phyloP scores from a whole-genome alignment of 306 rosid species.

The Gillenia trifoliata region DNA sequence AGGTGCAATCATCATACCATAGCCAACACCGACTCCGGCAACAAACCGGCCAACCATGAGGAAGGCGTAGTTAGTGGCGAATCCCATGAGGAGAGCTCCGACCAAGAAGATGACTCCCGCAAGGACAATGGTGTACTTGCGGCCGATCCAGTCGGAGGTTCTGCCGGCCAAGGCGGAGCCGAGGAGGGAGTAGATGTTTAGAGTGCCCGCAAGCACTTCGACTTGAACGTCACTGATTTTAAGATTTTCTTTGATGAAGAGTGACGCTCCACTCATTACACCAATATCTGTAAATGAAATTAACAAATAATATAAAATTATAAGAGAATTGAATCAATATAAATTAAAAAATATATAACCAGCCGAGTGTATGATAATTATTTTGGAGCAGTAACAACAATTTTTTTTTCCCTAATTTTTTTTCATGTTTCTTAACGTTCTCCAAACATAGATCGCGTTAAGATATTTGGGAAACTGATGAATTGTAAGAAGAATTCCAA shows the following conservation, averaged over 20 bases:
- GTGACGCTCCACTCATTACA: conserved; percentile 55
- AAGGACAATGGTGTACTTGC: conserved; percentile 36
- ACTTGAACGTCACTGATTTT: conserved; percentile 38
- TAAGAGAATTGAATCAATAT: not conserved
- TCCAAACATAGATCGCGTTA: not conserved
- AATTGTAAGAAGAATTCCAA: not conserved
- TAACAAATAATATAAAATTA: not conserved
- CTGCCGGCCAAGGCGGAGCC: conserved; percentile 49
- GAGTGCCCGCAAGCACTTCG: conserved; percentile 39
- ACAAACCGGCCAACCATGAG: conserved; percentile 49
- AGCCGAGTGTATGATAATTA: not conserved
- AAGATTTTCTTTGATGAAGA: conserved; percentile 43
- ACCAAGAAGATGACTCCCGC: conserved; percentile 35
- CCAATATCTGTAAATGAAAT: conserved; percentile 39
- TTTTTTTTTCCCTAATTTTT: too few relatives aligned
- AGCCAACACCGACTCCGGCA: conserved; percentile 50
- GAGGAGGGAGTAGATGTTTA: conserved; percentile 39
- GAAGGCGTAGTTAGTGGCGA: conserved; percentile 34
- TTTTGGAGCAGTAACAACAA: not conserved
- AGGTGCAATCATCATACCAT: conserved; percentile 41
- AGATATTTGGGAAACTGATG: not conserved
- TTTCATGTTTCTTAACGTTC: not conserved
- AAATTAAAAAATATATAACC: too few relatives aligned
- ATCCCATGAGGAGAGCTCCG: conserved; percentile 49
- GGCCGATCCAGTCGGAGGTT: conserved; percentile 58